Conservation (phyloP, 2,329 filamentous ascomycete genomes). For the Fusarium newnesense region DNA sequence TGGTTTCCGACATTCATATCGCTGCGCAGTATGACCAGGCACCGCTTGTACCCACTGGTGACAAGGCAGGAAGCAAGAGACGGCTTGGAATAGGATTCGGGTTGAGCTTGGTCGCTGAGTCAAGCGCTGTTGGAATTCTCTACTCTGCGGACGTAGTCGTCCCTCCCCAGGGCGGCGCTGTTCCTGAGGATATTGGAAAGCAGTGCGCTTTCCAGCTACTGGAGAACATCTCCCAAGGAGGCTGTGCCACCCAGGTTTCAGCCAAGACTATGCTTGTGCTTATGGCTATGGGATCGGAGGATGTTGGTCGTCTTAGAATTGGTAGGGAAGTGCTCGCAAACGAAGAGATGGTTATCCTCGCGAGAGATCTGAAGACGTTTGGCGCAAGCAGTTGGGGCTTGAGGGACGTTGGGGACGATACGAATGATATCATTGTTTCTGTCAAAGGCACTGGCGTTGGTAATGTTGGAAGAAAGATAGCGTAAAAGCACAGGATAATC, state of each 20-base stretch:
- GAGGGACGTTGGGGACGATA: slow-evolving; percentile 75
- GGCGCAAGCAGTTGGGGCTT: slow-evolving; percentile 92
- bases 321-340: slow-evolving; percentile 84
- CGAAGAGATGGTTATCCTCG: slow-evolving; percentile 82
- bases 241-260: slow-evolving; percentile 79
- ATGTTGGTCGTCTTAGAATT: slow-evolving; percentile 87
- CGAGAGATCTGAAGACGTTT: slow-evolving; percentile 87
- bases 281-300: slow-evolving; percentile 98
- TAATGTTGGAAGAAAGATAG: slow-evolving; percentile 92
- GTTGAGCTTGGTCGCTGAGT: slow-evolving; percentile 89
- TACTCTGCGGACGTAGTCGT: slow-evolving; percentile 87
- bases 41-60: slow-evolving; percentile 64
- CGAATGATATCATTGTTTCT: slow-evolving; percentile 82
- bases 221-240: slow-evolving; percentile 83
- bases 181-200: slow-evolving; percentile 91
- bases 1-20: slow-evolving; percentile 91
- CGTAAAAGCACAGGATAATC: slow-evolving; percentile 51
- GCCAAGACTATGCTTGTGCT: slow-evolving; percentile 81
- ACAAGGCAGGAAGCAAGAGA: slow-evolving; percentile 65
- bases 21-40: slow-evolving; percentile 81
- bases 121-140: slow-evolving; percentile 80
- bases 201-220: slow-evolving; percentile 89
- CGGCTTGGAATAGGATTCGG: slow-evolving; percentile 91
- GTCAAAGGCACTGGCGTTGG: slow-evolving; percentile 94
- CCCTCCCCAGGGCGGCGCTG: slow-evolving; percentile 80